A percentile compares a stretch with the other conserved stretches of the same genome.
These are phyloP conservation scores for Phytopythium delawarense DNA, from an alignment of 352 stramenopile species.

Conservation along the genomic window DNA sequence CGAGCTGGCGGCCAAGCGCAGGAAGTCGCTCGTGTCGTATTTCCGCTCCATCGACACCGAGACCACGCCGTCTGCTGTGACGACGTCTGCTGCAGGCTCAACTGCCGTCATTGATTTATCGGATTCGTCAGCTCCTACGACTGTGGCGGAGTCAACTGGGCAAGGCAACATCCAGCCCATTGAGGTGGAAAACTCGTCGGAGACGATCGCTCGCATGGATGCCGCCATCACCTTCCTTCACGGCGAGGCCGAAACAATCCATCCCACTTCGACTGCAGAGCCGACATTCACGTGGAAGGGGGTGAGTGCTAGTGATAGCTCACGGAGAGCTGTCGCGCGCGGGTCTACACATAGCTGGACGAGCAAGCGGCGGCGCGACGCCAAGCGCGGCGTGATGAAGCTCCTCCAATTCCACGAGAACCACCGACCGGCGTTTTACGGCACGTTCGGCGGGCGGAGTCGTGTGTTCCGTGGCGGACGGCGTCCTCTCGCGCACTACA, in stretches of 20 bases:
- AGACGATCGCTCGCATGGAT: constrained; percentile 57
- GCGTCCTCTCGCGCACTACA: constrained; percentile 54
- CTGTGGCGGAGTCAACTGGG: neutral
- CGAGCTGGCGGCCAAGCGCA: constrained; percentile 43
- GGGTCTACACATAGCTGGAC: constrained; percentile 37
- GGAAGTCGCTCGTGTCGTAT: constrained; percentile 62
- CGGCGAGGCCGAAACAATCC: neutral
- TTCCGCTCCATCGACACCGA: constrained; percentile 46
- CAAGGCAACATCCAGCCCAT: neutral
- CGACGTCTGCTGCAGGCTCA: neutral
- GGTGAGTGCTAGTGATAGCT: neutral
- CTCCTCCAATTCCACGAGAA: constrained; percentile 87
- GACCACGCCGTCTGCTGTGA: neutral
- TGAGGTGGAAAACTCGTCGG: constrained; percentile 10
- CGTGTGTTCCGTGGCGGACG: constrained; percentile 56
- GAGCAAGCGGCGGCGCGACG: constrained; percentile 41
- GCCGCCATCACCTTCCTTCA: constrained; percentile 23
- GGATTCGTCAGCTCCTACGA: neutral
- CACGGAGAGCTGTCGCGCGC: neutral
- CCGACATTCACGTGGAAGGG: constrained; percentile 1
- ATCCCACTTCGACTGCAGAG: neutral
- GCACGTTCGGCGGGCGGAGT: constrained; percentile 61
- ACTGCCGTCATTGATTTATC: neutral
- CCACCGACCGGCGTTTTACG: constrained; percentile 71
- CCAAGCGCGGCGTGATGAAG: constrained; percentile 75